A percentile compares a stretch with the other conserved stretches of the same genome.
Evolutionary conservation across 2,329 filamentous ascomycete genomes (phyloP).

Genomic region (Zalaria obscura): DNA sequence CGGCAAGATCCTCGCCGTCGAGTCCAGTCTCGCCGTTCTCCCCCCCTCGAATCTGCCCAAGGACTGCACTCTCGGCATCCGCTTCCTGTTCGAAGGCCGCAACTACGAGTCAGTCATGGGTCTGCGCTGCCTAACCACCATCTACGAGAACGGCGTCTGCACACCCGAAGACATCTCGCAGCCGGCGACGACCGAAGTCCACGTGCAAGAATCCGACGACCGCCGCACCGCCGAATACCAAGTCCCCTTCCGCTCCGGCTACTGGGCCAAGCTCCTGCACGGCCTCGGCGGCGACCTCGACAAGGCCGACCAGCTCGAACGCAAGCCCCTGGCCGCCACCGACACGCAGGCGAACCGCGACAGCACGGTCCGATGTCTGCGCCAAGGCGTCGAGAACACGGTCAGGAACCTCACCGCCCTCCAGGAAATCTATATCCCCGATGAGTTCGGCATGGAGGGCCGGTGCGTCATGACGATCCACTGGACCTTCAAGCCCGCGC

Average conservation of each 20-base stretch:
- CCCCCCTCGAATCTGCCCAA: constrained; percentile 12
- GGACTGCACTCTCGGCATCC: constrained; percentile 18
- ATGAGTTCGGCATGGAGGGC: background rate
- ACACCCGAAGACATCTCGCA: background rate
- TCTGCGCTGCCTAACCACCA: constrained; percentile 12
- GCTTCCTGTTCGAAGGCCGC: constrained; percentile 14
- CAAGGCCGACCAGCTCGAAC: background rate
- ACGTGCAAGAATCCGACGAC: background rate
- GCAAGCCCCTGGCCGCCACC: background rate
- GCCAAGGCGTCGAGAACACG: constrained; percentile 1
- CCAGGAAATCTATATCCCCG: constrained; percentile 1
- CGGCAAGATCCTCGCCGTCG: constrained; percentile 24
- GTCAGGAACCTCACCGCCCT: constrained; percentile 1
- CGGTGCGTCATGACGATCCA: constrained; percentile 2
- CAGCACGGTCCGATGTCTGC: background rate
- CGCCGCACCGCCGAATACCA: constrained; percentile 1
- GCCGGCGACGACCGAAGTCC: background rate
- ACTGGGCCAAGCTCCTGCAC: constrained; percentile 2
- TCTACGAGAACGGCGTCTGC: constrained; percentile 11
- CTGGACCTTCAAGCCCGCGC: constrained; percentile 1
- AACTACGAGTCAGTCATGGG: constrained; percentile 9
- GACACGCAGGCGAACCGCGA: background rate
- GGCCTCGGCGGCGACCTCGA: background rate
- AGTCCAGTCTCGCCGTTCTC: constrained; percentile 26
- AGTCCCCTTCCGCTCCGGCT: constrained; percentile 3